Evolutionary conservation across 176 grass and related monocot species (phyloP).

Genomic region (Carex cristatella): DNA sequence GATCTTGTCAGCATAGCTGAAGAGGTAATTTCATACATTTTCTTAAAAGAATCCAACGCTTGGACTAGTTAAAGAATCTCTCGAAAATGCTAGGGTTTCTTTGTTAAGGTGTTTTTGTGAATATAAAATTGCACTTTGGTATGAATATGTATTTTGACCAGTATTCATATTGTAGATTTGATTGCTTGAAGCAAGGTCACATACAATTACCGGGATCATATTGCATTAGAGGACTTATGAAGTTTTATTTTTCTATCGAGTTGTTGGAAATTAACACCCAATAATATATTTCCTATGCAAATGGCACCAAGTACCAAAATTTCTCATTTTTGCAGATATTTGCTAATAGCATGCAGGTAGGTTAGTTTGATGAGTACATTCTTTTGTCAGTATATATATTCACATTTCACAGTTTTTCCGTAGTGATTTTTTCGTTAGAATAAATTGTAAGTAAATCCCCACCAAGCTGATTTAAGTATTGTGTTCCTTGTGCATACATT

Average conservation of each 20-base stretch:
- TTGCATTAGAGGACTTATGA: background rate
- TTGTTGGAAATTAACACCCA: background rate
- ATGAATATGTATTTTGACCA: no score
- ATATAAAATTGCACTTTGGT: background rate
- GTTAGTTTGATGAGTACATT: background rate
- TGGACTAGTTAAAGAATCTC: background rate
- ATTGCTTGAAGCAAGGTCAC: slow-evolving; percentile 3
- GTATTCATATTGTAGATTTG: background rate
- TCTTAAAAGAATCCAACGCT: background rate
- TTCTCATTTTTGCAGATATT: background rate
- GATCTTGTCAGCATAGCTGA: slow-evolving; percentile 79
- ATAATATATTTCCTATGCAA: background rate
- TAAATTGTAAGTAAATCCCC: background rate
- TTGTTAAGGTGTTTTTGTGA: background rate
- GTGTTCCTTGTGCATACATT: background rate
- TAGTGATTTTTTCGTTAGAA: background rate
- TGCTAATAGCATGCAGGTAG: background rate
- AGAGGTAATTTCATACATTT: slow-evolving; percentile 46
- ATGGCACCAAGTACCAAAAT: background rate
- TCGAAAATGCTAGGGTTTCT: background rate
- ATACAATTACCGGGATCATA: background rate
- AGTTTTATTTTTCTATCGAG: background rate
- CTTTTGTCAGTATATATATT: background rate
- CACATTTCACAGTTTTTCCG: background rate
- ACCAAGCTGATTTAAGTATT: background rate